Percentiles rank a stretch among this genome's conserved stretches.
Conservation (phyloP, 768 basidiomycete genomes). For the Candolleomyces aberdarensis region DNA sequence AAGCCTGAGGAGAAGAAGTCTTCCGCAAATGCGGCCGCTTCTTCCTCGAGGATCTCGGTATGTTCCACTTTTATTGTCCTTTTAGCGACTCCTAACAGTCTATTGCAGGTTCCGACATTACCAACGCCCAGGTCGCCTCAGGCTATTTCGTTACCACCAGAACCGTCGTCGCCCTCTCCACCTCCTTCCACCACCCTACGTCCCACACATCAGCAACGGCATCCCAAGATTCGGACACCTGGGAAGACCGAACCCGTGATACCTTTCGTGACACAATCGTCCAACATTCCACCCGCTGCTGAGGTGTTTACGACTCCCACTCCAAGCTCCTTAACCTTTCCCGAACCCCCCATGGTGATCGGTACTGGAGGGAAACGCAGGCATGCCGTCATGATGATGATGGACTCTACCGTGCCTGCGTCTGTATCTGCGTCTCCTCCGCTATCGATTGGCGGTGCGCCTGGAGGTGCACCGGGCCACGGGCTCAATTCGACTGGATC, state of each 20-base stretch:
- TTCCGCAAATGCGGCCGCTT: constrained; percentile 21
- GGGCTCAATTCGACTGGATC: background rate
- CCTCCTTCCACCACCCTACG: background rate
- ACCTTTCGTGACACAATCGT: constrained; percentile 12
- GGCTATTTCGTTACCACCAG: constrained; percentile 13
- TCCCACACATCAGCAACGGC: constrained; percentile 4
- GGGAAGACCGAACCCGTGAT: constrained; percentile 17
- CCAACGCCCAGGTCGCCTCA: constrained; percentile 29
- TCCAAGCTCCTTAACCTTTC: constrained; percentile 23
- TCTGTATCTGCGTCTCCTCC: constrained; percentile 31
- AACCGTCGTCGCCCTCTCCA: constrained; percentile 25
- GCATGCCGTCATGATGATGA: constrained; percentile 77
- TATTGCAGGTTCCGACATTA: constrained; percentile 20
- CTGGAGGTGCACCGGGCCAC: constrained; percentile 6
- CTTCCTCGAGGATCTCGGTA: constrained; percentile 14
- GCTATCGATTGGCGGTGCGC: constrained; percentile 30
- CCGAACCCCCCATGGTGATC: constrained; percentile 39
- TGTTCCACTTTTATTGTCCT: background rate
- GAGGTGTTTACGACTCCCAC: constrained; percentile 17
- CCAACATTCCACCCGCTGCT: constrained; percentile 16
- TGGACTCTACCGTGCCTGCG: constrained; percentile 48
- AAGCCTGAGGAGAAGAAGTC: constrained; percentile 21
- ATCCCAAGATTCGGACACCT: constrained; percentile 3
- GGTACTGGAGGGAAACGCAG: constrained; percentile 67
- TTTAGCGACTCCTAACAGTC: constrained; percentile 8